These are phyloP conservation scores for Trypanosoma cruzi DNA, from an alignment of 208 protist genomes.

Conservation along the genomic window DNA sequence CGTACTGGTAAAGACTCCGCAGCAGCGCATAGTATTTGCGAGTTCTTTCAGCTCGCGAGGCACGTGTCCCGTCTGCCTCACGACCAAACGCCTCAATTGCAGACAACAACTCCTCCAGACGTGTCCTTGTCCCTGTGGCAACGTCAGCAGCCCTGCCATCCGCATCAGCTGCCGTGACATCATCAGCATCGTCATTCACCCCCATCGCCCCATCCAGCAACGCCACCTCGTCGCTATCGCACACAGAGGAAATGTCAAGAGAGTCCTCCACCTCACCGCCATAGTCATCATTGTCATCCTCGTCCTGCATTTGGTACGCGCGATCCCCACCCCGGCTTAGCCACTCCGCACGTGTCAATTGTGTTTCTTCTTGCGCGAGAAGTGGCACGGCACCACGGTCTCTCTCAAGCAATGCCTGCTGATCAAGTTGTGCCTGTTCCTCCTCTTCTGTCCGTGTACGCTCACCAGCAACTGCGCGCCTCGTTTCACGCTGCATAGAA, in stretches of 20 bases:
- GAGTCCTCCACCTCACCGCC: slow-evolving; percentile 25
- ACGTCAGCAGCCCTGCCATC: slow-evolving; percentile 8
- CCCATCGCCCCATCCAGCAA: too few relatives aligned
- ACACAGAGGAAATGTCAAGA: slow-evolving; percentile 29
- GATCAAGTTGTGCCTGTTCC: slow-evolving; percentile 31
- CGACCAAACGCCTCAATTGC: slow-evolving; percentile 13
- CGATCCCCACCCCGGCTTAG: slow-evolving; percentile 71
- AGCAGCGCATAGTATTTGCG: slow-evolving; percentile 42
- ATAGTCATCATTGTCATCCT: slow-evolving; percentile 7
- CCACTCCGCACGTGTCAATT: slow-evolving; percentile 75
- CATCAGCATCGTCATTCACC: not conserved
- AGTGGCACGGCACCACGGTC: slow-evolving; percentile 62
- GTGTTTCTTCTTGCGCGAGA: slow-evolving; percentile 42
- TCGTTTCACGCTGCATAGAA: slow-evolving; percentile 58
- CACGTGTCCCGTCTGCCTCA: slow-evolving; percentile 9
- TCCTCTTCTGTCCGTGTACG: slow-evolving; percentile 71
- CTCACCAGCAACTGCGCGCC: slow-evolving; percentile 61
- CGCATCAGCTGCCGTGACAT: slow-evolving; percentile 35
- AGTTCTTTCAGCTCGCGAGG: slow-evolving; percentile 10
- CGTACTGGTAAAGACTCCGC: slow-evolving; percentile 53
- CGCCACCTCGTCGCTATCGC: slow-evolving; percentile 14
- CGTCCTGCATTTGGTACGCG: slow-evolving; percentile 68
- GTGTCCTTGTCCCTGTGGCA: not conserved
- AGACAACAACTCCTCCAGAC: slow-evolving; percentile 17
- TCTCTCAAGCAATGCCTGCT: slow-evolving; percentile 47